These are phyloP conservation scores for Phyllosticta paracitricarpa DNA, from an alignment of 2,329 filamentous ascomycete genomes.

Conservation along the genomic window DNA sequence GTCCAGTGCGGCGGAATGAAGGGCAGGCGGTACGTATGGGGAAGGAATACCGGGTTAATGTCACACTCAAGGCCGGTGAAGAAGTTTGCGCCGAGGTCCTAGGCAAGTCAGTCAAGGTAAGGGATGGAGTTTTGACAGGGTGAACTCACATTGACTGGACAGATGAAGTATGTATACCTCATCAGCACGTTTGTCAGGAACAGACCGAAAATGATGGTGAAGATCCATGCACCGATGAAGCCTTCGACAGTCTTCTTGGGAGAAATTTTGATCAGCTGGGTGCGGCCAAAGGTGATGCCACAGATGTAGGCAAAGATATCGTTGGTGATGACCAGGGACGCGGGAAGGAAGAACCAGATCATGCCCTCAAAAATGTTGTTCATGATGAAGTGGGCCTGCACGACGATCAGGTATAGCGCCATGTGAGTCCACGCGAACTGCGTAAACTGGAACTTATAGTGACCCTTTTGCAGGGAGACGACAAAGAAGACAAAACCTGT, in stretches of 20 bases:
- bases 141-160: slow-evolving; percentile 68
- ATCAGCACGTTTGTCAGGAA: slow-evolving; percentile 74
- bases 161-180: slow-evolving; percentile 95
- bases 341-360: slow-evolving; percentile 99
- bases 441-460: slow-evolving; percentile 98
- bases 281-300: slow-evolving; percentile 91
- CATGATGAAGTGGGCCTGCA: slow-evolving; percentile 98
- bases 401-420: slow-evolving; percentile 94
- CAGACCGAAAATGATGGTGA: slow-evolving; percentile 80
- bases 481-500: slow-evolving; percentile 97
- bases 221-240: slow-evolving; percentile 92
- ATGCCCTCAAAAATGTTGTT: slow-evolving; percentile 99
- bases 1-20: slow-evolving; percentile 50
- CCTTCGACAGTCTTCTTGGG: slow-evolving; percentile 99
- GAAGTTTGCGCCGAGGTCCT: slow-evolving; percentile 84
- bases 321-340: slow-evolving; percentile 91
- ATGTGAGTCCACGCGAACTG: slow-evolving; percentile 99
- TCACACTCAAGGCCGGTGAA: slow-evolving; percentile 83
- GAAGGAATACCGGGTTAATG: slow-evolving; percentile 83
- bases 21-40: slow-evolving; percentile 62
- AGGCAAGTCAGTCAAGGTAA: slow-evolving; percentile 1
- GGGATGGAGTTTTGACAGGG: neutral
- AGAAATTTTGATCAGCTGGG: slow-evolving; percentile 93
- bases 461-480: slow-evolving; percentile 81
- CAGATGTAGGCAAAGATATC: slow-evolving; percentile 98